Conservation (phyloP, 352 stramenopile genomes). For the Pseudoperonospora humuli region DNA sequence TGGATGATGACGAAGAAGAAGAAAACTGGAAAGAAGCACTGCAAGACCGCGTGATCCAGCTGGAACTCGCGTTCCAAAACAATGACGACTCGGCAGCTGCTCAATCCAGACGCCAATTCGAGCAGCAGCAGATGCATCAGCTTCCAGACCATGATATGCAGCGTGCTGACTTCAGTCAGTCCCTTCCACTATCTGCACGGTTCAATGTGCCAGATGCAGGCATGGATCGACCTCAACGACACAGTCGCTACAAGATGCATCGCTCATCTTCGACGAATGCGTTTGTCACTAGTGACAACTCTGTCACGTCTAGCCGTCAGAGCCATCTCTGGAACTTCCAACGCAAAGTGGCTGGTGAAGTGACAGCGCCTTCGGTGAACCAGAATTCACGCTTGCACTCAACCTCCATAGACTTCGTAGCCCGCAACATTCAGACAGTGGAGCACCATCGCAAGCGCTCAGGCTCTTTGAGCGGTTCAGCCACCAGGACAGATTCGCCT, state of each 20-base stretch:
- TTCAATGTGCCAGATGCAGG: constrained; percentile 1
- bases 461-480: constrained; percentile 17
- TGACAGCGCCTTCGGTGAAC: neutral
- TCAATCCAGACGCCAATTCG: constrained; percentile 10
- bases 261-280: constrained; percentile 32
- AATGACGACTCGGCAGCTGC: constrained; percentile 18
- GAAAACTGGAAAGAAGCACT: constrained; percentile 74
- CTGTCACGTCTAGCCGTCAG: constrained; percentile 1
- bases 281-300: constrained; percentile 20
- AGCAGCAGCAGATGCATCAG: constrained; percentile 12
- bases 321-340: constrained; percentile 18
- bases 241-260: constrained; percentile 34
- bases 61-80: constrained; percentile 53
- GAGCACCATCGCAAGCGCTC: constrained; percentile 32
- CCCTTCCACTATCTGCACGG: constrained; percentile 10
- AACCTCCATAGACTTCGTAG: constrained; percentile 31
- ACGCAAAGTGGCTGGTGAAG: constrained; percentile 10
- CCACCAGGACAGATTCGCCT: constrained; percentile 21
- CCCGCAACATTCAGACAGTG: constrained; percentile 30
- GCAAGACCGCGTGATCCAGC: constrained; percentile 66
- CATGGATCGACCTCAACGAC: constrained; percentile 8
- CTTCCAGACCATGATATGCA: constrained; percentile 1
- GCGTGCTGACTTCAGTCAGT: constrained; percentile 12
- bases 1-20: constrained; percentile 71
- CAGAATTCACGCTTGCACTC: constrained; percentile 24